phyloP scores from a whole-genome alignment of 2,329 filamentous ascomycete species.

The Gnomoniopsis sp. region DNA sequence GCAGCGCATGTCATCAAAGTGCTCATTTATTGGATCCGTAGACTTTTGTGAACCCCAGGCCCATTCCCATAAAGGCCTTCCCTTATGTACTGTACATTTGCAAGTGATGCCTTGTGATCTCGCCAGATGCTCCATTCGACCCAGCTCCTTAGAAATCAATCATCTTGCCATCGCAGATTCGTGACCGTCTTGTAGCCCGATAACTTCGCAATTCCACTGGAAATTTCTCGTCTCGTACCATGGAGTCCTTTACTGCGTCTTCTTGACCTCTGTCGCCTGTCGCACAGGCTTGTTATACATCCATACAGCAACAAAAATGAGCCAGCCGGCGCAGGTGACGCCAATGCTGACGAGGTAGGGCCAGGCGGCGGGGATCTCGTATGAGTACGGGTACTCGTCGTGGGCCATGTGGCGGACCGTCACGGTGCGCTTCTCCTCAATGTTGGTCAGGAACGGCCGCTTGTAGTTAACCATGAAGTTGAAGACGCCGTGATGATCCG shows the following conservation, averaged over 20 bases:
- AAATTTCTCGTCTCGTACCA: neutral
- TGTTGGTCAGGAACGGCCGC: slow-evolving; percentile 80
- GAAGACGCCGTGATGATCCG: slow-evolving; percentile 98
- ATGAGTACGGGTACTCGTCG: slow-evolving; percentile 92
- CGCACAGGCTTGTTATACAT: slow-evolving; percentile 61
- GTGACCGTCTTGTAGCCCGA: neutral
- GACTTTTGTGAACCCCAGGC: slow-evolving; percentile 11
- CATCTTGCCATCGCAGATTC: neutral
- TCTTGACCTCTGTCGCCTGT: slow-evolving; percentile 36
- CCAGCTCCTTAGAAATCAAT: slow-evolving; percentile 4
- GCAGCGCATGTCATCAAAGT: slow-evolving; percentile 1
- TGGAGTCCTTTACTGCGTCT: slow-evolving; percentile 38
- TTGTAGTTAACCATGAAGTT: slow-evolving; percentile 98
- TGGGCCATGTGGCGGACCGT: slow-evolving; percentile 96
- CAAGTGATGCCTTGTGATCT: slow-evolving; percentile 2
- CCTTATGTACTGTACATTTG: slow-evolving; percentile 15
- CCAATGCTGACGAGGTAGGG: slow-evolving; percentile 90
- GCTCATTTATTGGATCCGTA: slow-evolving; percentile 9
- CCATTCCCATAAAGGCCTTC: neutral
- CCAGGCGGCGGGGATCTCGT: slow-evolving; percentile 85
- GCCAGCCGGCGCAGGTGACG: slow-evolving; percentile 78
- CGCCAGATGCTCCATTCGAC: neutral
- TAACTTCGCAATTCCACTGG: neutral
- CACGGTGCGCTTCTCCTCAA: slow-evolving; percentile 93
- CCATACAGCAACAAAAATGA: slow-evolving; percentile 85